Evolutionary conservation across 2,329 filamentous ascomycete species (phyloP).

Genomic region (Nannizzia gypsea): DNA sequence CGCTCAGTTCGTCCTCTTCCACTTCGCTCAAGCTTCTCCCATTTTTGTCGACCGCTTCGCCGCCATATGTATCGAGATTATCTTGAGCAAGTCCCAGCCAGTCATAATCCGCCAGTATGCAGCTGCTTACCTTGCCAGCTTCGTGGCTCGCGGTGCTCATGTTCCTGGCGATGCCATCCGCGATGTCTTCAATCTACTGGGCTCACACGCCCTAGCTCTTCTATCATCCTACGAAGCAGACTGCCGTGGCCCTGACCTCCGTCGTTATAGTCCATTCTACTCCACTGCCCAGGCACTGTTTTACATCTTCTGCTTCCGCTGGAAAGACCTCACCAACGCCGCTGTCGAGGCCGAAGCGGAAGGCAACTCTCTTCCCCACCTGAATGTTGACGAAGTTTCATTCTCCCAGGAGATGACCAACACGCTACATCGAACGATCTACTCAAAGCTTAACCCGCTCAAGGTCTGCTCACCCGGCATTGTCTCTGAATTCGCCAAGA

Average conservation of each 20-base stretch:
- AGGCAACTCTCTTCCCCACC: slow-evolving; percentile 43
- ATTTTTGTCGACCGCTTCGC: slow-evolving; percentile 72
- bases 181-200: slow-evolving; percentile 67
- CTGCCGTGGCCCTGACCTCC: slow-evolving; percentile 75
- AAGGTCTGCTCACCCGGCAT: slow-evolving; percentile 89
- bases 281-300: slow-evolving; percentile 76
- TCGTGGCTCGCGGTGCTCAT: slow-evolving; percentile 78
- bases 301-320: slow-evolving; percentile 96
- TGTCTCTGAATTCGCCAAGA: slow-evolving; percentile 79
- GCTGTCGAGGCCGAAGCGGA: slow-evolving; percentile 40
- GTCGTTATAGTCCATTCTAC: slow-evolving; percentile 75
- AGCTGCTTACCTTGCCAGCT: slow-evolving; percentile 85
- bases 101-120: slow-evolving; percentile 70
- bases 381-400: slow-evolving; percentile 55
- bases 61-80: slow-evolving; percentile 60
- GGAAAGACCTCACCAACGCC: slow-evolving; percentile 70
- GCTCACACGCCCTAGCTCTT: slow-evolving; percentile 63
- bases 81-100: slow-evolving; percentile 57
- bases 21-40: slow-evolving; percentile 76
- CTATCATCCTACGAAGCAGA: slow-evolving; percentile 58
- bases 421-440: slow-evolving; percentile 63
- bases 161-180: slow-evolving; percentile 66
- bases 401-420: slow-evolving; percentile 69
- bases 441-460: slow-evolving; percentile 82
- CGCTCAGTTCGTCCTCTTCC: slow-evolving; percentile 90